Evolutionary conservation across 2,329 filamentous ascomycete genomes (phyloP), one percentile per base, ranked within the genome.

Genomic region (Pleurostoma richardsiae): DNA sequence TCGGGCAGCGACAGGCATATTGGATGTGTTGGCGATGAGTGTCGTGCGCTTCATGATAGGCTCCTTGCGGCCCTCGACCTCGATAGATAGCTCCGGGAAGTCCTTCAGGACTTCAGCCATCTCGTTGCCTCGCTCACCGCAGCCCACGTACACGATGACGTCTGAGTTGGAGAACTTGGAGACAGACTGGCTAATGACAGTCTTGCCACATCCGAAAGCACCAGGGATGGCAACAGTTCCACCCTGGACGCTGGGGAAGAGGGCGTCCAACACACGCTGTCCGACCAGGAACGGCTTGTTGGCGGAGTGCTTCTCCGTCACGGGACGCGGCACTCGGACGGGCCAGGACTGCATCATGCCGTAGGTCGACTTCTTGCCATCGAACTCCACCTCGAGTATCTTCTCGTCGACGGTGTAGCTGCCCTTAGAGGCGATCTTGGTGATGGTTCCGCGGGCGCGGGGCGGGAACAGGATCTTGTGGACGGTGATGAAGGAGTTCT

Each of bases 101-200:
- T 99, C 94, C 88, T 96, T 97, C 80, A 99, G 80, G 58, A 99
- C 94, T 80, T 99, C 94, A 54, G 94, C 94, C 94, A 99, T 99
- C 73, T 99, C 94, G 66, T 99, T 99, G 57, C 94, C 94, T 59
- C 94, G 88, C 73, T 99, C 94, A 59, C 45, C 66, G 53, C 79
- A 86, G 50, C 94, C 94, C 50, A 99, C 94, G 66, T 99, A 99
- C 59, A 99, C 88, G 58, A 99, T 99, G 62, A 97, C 89, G 67
- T 99, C 94, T 68, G 88, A 94, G 83, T 99, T 99, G 64, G 94
- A 99, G 77, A 99, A 99, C 74, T 99, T 99, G 70, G 94, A 99
- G 54, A 99, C 87, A 51, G 90, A 95, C 74, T 99, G 94, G 62
- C 86, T 91, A 72, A 99, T 99, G 74, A 99, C 94, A 61, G 94